phyloP scores from a whole-genome alignment of 805 yeast species.

The Spathaspora hagerdaliae region DNA sequence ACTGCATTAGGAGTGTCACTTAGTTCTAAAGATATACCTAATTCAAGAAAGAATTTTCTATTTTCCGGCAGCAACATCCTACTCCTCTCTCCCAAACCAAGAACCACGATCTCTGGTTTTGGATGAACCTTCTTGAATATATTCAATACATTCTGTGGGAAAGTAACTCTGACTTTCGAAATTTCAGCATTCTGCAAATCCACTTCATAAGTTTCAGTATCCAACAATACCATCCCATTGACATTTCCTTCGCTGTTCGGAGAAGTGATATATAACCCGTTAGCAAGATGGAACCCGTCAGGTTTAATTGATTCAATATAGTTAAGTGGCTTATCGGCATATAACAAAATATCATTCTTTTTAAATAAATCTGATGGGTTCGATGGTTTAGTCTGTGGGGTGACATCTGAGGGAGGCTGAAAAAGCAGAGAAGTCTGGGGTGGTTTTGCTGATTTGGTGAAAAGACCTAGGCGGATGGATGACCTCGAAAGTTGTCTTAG shows the following conservation, averaged over 20 bases:
- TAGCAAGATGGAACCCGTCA: constrained; percentile 59
- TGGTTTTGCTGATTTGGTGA: background rate
- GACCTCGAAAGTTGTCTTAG: background rate
- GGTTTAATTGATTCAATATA: constrained; percentile 41
- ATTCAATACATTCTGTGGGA: constrained; percentile 40
- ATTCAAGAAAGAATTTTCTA: constrained; percentile 40
- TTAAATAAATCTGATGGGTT: constrained; percentile 43
- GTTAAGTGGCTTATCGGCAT: constrained; percentile 38
- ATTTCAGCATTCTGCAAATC: constrained; percentile 43
- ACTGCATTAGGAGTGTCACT: constrained; percentile 65
- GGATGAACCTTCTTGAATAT: constrained; percentile 60
- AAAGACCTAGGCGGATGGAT: background rate
- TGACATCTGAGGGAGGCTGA: background rate
- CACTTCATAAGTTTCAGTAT: constrained; percentile 60
- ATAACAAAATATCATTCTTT: constrained; percentile 40
- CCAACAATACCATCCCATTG: constrained; percentile 47
- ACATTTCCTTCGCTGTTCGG: constrained; percentile 34
- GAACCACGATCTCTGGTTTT: constrained; percentile 68
- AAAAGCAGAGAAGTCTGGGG: background rate
- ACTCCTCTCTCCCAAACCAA: constrained; percentile 66
- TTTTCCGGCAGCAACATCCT: constrained; percentile 61
- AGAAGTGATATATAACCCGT: constrained; percentile 45
- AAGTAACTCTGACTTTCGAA: constrained; percentile 49
- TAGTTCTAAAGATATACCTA: constrained; percentile 70
- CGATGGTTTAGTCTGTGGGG: constrained; percentile 26